These are phyloP conservation scores for Monilinia laxa DNA, from an alignment of 2,329 filamentous ascomycete genomes.

Conservation along the genomic window DNA sequence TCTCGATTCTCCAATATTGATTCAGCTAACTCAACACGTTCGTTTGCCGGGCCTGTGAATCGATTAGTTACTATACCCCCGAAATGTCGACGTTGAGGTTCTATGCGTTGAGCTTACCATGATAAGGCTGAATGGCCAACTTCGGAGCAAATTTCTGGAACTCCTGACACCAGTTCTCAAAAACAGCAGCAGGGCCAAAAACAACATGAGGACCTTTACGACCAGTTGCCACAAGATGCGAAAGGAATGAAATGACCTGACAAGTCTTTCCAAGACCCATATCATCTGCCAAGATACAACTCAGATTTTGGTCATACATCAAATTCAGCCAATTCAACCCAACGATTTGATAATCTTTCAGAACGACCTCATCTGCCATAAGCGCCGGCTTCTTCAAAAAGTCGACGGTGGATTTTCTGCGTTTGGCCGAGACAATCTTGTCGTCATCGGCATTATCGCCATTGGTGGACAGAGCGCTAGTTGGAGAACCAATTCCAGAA, in stretches of 20 bases:
- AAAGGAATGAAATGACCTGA: constrained; percentile 89
- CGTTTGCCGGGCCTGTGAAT: constrained; percentile 58
- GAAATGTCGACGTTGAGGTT: neutral
- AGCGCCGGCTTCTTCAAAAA: constrained; percentile 61
- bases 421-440: constrained; percentile 37
- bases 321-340: constrained; percentile 93
- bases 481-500: constrained; percentile 67
- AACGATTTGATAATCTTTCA: constrained; percentile 93
- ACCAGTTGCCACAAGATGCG: constrained; percentile 71
- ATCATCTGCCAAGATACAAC: constrained; percentile 92
- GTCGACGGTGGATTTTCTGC: constrained; percentile 32
- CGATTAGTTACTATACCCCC: constrained; percentile 17
- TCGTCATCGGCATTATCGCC: constrained; percentile 48
- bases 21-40: constrained; percentile 66
- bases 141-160: constrained; percentile 82
- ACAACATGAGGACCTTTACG: constrained; percentile 74
- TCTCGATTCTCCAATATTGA: constrained; percentile 63
- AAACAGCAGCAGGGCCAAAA: constrained; percentile 87
- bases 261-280: constrained; percentile 98
- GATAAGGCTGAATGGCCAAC: constrained; percentile 70
- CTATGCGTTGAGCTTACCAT: constrained; percentile 41
- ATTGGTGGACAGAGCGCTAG: constrained; percentile 40
- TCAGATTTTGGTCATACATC: constrained; percentile 74
- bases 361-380: constrained; percentile 72
- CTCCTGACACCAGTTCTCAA: constrained; percentile 94